phyloP scores from a whole-genome alignment of 352 stramenopile genomes.

The Phytophthora boehmeriae region DNA sequence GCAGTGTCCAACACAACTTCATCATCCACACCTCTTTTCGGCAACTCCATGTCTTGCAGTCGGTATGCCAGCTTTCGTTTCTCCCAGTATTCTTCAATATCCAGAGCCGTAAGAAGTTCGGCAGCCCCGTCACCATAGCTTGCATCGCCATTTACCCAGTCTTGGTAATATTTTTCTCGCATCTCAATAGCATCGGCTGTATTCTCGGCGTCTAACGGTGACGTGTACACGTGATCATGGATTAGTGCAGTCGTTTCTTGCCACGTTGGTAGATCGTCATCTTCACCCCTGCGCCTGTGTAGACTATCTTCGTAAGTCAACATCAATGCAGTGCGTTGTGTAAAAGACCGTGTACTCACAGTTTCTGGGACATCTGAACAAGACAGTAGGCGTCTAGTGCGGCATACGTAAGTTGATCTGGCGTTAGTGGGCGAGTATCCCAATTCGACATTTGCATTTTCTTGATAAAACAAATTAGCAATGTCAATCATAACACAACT shows the following conservation, averaged over 20 bases:
- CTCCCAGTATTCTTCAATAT: constrained; percentile 46
- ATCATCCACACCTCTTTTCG: not conserved
- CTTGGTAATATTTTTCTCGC: constrained; percentile 36
- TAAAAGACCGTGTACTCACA: constrained; percentile 36
- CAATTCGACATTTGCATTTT: constrained; percentile 79
- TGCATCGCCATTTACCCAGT: constrained; percentile 30
- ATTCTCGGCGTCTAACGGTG: constrained; percentile 25
- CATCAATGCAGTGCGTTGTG: not conserved
- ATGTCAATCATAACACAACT: not conserved
- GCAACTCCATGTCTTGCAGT: constrained; percentile 16
- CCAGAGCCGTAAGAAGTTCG: constrained; percentile 32
- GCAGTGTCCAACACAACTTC: constrained; percentile 19
- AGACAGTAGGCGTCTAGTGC: constrained; percentile 70
- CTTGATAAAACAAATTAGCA: constrained; percentile 24
- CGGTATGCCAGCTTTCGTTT: constrained; percentile 22
- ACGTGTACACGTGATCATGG: constrained; percentile 27
- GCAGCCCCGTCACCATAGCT: constrained; percentile 13
- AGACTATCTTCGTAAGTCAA: not conserved
- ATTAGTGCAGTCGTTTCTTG: constrained; percentile 26
- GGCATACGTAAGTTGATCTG: constrained; percentile 57
- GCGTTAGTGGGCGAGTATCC: constrained; percentile 60
- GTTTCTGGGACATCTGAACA: constrained; percentile 52
- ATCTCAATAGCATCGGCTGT: constrained; percentile 29
- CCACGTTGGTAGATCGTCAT: constrained; percentile 29
- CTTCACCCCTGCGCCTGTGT: constrained; percentile 12